phyloP scores from a whole-genome alignment of 345 rosid genomes.

The Raphanus raphanistrum region DNA sequence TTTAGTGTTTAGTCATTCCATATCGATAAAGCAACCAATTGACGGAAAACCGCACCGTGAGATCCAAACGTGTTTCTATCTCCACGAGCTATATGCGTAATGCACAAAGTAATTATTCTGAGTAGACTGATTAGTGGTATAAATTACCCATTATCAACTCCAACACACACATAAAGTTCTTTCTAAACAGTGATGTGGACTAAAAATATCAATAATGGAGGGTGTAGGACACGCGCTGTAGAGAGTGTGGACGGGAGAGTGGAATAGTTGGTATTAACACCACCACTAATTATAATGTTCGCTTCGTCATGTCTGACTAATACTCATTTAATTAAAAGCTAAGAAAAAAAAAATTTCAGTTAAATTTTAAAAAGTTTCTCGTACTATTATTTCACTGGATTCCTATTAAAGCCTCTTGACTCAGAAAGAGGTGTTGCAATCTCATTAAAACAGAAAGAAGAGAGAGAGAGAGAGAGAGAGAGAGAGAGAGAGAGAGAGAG shows the following conservation, averaged over 20 bases:
- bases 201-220: neutral
- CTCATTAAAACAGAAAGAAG: conserved; percentile 17
- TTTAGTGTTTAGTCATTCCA: neutral
- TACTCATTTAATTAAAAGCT: conserved; percentile 29
- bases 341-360: neutral
- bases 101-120: neutral
- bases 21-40: conserved; percentile 16
- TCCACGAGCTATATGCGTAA: conserved; percentile 13
- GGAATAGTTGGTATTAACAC: conserved; percentile 23
- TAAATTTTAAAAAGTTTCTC: neutral
- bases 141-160: neutral
- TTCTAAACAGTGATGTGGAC: neutral
- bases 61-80: conserved; percentile 20
- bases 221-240: conserved; percentile 2
- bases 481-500: conserved; percentile 25
- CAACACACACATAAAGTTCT: neutral
- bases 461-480: conserved; percentile 21
- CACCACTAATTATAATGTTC: conserved; percentile 42
- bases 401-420: conserved; percentile 37
- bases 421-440: neutral
- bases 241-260: neutral
- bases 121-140: neutral
- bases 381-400: conserved; percentile 19
- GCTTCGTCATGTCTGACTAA: conserved; percentile 43
- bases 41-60: conserved; percentile 34